Evolutionary conservation across 2,329 filamentous ascomycete species (phyloP), one percentile per base, ranked within the genome.

Genomic region (Colletotrichum filicis): DNA sequence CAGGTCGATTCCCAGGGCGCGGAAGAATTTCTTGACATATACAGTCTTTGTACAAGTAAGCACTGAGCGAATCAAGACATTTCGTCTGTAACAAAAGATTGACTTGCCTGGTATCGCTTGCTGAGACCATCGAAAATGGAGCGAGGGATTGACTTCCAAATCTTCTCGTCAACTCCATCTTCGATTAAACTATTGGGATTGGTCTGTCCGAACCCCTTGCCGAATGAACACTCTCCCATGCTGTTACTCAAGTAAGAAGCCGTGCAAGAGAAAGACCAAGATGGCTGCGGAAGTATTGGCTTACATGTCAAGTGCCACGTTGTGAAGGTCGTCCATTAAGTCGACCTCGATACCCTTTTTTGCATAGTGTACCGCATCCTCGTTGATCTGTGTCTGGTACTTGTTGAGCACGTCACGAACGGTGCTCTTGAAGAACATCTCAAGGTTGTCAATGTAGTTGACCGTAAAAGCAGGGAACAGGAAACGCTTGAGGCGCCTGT

Each of bases 261-360:
- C 1, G 8, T 0, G 5, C 14, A 5, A 7, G 26, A 11, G 9
- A 19, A 26, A 26, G 26, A 16, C 16, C 9, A 8, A n/a, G 4
- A 2, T n/a, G 22, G n/a, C 19, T 49, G 42, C 22, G 19, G 5
- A 7, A 12, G 14, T 22, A 19, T 55, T 1, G 7, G 49, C 76
- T 52, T 46, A 75, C 76, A 77, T 79, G 26, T 79, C 77, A 16
- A 79, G 71, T 19, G 77, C 77, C 24, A 78, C 76, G 26, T 78
- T 78, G 37, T 79, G 77, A 8, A 78, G 74, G 58, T 78, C 77
- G 6, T 78, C 77, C 76, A 79, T 79, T 63, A 78, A 30, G 57
- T 78, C 76, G 3, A 72, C 75, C 42, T 77, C 75, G n/a, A 76
- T 68, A 4, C 76, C 77, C 22, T 72, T 14, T 37, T 71, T 68